phyloP scores from a whole-genome alignment of 768 basidiomycete species.

The Phaeotremella skinneri region DNA sequence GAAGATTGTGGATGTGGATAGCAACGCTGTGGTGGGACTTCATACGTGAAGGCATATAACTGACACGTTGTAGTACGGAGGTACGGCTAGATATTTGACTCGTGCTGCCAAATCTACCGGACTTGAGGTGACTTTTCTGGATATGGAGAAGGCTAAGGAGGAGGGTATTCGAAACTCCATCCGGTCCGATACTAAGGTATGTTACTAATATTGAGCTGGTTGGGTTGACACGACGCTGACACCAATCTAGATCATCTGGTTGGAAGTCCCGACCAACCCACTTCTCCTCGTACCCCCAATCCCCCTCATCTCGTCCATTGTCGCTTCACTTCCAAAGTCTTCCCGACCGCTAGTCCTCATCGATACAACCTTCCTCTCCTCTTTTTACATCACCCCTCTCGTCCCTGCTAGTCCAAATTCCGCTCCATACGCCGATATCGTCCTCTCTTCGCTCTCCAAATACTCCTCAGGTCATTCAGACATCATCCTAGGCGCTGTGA shows the following conservation, averaged over 20 bases:
- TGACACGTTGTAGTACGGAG: slow-evolving; percentile 62
- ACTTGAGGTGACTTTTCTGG: slow-evolving; percentile 68
- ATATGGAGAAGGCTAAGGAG: slow-evolving; percentile 70
- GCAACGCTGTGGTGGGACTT: no score
- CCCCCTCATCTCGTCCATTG: slow-evolving; percentile 64
- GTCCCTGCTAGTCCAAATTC: slow-evolving; percentile 46
- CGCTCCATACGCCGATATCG: slow-evolving; percentile 70
- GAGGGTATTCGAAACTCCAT: slow-evolving; percentile 66
- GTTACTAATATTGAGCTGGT: slow-evolving; percentile 24
- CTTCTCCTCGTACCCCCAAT: slow-evolving; percentile 84
- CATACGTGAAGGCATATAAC: slow-evolving; percentile 5
- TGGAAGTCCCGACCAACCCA: slow-evolving; percentile 94
- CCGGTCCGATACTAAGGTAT: slow-evolving; percentile 74
- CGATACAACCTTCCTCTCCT: slow-evolving; percentile 92
- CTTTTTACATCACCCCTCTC: slow-evolving; percentile 85
- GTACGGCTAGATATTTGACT: slow-evolving; percentile 65
- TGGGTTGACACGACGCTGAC: not conserved
- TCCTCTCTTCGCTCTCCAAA: slow-evolving; percentile 69
- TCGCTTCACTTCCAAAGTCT: slow-evolving; percentile 57
- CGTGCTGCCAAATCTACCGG: slow-evolving; percentile 34
- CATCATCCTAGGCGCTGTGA: slow-evolving; percentile 81
- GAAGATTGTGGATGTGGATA: no score
- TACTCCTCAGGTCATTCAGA: slow-evolving; percentile 94
- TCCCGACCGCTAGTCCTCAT: slow-evolving; percentile 72
- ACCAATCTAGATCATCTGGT: slow-evolving; percentile 73